Percentiles rank a stretch among this genome's conserved stretches.
Conservation (phyloP, 1,284 basidiomycete genomes). For the Tilletia caries region DNA sequence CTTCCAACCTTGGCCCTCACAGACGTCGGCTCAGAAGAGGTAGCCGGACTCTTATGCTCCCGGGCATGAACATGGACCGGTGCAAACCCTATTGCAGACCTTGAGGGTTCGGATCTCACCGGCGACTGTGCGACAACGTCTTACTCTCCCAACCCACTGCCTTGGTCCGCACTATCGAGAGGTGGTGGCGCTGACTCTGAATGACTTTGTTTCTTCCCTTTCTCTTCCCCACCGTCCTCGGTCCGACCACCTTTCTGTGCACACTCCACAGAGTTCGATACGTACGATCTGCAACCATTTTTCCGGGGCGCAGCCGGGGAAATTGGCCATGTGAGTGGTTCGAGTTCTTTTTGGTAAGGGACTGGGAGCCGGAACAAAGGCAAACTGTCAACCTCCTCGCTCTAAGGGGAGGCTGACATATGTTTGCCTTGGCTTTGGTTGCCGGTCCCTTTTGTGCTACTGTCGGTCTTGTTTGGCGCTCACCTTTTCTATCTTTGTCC, state of each 20-base stretch:
- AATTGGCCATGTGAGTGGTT: constrained; percentile 24
- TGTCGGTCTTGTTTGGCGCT: constrained; percentile 23
- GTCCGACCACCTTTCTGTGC: not conserved
- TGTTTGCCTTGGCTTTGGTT: no score
- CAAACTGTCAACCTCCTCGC: no score
- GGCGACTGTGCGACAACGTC: not conserved
- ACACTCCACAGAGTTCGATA: constrained; percentile 22
- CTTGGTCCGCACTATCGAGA: not conserved
- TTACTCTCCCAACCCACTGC: no score
- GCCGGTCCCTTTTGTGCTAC: no score
- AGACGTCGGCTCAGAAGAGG: no score
- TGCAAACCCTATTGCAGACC: not conserved
- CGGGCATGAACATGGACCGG: no score
- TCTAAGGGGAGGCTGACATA: no score
- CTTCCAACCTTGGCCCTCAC: no score
- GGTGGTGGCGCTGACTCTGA: not conserved
- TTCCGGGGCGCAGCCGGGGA: constrained; percentile 33
- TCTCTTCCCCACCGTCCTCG: not conserved
- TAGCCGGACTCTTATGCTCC: no score
- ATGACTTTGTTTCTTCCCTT: not conserved
- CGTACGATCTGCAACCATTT: constrained; percentile 49
- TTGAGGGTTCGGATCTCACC: not conserved
- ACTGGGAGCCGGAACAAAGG: no score
- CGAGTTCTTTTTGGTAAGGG: no score
- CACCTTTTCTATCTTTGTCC: not conserved